A percentile compares a stretch with the other conserved stretches of the same genome.
These are phyloP conservation scores for Calamus simplicifolius DNA, from an alignment of 176 grass and related monocot species.

Conservation along the genomic window DNA sequence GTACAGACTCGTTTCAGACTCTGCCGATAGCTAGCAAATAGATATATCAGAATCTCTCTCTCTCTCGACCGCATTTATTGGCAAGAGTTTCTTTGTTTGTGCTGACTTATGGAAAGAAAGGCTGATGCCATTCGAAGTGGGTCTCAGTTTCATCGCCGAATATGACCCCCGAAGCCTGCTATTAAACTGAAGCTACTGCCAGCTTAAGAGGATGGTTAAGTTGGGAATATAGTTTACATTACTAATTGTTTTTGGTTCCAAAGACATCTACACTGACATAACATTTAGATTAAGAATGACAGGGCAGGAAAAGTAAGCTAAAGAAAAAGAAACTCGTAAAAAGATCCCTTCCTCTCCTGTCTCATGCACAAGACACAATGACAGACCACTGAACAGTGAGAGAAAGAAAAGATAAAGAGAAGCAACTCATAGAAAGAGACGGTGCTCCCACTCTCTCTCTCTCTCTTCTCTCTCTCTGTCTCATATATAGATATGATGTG, in stretches of 20 bases:
- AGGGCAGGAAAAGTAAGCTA: conserved; percentile 12
- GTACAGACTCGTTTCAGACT: not conserved
- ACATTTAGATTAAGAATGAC: conserved; percentile 2
- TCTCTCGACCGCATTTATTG: no score
- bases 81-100: no score
- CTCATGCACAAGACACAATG: conserved; percentile 50
- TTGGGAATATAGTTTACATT: not conserved
- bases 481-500: not conserved
- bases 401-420: conserved; percentile 57
- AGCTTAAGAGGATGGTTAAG: not conserved
- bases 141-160: no score
- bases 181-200: not conserved
- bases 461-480: not conserved
- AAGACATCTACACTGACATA: conserved; percentile 20
- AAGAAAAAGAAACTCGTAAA: conserved; percentile 13
- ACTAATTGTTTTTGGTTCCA: conserved; percentile 6
- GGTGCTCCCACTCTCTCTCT: no score
- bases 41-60: conserved; percentile 1
- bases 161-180: not conserved
- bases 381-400: conserved; percentile 23
- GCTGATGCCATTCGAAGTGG: conserved; percentile 23
- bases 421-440: conserved; percentile 26
- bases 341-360: conserved; percentile 9
- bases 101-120: conserved; percentile 17
- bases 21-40: conserved; percentile 19